Evolutionary conservation across 257 asterid species (phyloP), one percentile per base, ranked within the genome.

Genomic region (Rauvolfia tetraphylla): DNA sequence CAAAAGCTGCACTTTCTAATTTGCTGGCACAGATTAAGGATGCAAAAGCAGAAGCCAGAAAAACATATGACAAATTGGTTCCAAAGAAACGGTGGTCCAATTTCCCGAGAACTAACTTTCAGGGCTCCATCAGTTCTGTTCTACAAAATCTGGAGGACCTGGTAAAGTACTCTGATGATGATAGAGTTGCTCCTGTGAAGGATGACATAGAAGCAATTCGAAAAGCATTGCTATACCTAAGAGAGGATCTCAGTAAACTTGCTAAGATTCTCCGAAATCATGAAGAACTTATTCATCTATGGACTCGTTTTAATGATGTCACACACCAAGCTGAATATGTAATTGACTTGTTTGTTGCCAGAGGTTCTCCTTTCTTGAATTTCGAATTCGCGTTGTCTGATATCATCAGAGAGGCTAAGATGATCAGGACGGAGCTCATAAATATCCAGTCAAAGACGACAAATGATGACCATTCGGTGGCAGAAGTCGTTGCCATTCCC

Each of bases 261-360:
- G 3, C 42, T 23, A 25, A 14, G 31, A 54, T 38, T 54, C 12
- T 14, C 7, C n/a, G 25, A 57, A 34, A n/a, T n/a, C n/a, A n/a
- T n/a, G n/a, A n/a, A n/a, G n/a, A n/a, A n/a, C n/a, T n/a, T n/a
- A n/a, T n/a, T n/a, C n/a, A n/a, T 73, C 56, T 6, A 2, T 73
- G 77, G 69, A 38, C 7, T 1, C 20, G 57, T 15, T 73, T 57
- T 7, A 27, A 20, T 22, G 69, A 73, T 7, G 27, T 17, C 13
- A 56, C 62, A 23, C 57, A 57, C 68, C 77, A 73, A 3, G 6
- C 53, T 57, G 68, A 73, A 6, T 57, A 38, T 73, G 68, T 73
- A 29, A 25, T 39, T n/a, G 69, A 73, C 56, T 57, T 39, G 3
- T 5, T 73, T 11, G 29, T 46, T 1, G 6, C 11, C 7, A 5